Evolutionary conservation across 139 green algal species (phyloP).

Genomic region (Chlorella sorokiniana): DNA sequence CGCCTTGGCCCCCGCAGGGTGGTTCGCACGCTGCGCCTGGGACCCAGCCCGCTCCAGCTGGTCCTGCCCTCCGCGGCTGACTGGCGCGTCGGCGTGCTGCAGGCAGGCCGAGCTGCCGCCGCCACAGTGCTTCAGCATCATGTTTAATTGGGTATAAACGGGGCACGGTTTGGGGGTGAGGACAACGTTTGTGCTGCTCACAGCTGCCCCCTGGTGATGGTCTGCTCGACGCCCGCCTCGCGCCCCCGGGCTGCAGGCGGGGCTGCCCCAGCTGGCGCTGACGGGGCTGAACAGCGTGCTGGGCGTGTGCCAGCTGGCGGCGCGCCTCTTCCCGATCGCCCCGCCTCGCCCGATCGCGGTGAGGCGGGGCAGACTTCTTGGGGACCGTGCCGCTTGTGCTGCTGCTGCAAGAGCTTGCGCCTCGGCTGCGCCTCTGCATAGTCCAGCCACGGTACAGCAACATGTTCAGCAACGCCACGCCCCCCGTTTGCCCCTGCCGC

Average conservation of each 20-base stretch:
- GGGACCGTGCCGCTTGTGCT: no score
- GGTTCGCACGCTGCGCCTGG: slow-evolving; percentile 48
- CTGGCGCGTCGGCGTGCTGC: slow-evolving; percentile 26
- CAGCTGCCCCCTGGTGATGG: not conserved
- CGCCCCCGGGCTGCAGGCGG: slow-evolving; percentile 36
- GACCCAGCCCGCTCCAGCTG: slow-evolving; percentile 39
- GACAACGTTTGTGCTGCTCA: not conserved
- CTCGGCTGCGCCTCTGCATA: not conserved
- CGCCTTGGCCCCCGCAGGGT: slow-evolving; percentile 28
- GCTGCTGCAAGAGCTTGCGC: not conserved
- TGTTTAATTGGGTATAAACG: no score
- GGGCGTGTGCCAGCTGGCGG: slow-evolving; percentile 70
- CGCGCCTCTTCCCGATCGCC: slow-evolving; percentile 63
- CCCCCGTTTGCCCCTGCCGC: not conserved
- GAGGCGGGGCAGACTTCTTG: not conserved
- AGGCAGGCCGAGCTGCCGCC: not conserved
- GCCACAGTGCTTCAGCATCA: no score
- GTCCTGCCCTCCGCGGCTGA: slow-evolving; percentile 35
- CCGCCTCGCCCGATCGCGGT: slow-evolving; percentile 29
- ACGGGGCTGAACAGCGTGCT: slow-evolving; percentile 83
- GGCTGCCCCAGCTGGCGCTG: slow-evolving; percentile 61
- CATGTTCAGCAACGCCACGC: not conserved
- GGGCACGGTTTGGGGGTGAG: not conserved
- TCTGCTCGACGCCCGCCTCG: not conserved
- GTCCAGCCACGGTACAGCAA: slow-evolving; percentile 15